Evolutionary conservation across 1,139 yeast genomes (phyloP).

Genomic region (Suhomyces coccinellae): DNA sequence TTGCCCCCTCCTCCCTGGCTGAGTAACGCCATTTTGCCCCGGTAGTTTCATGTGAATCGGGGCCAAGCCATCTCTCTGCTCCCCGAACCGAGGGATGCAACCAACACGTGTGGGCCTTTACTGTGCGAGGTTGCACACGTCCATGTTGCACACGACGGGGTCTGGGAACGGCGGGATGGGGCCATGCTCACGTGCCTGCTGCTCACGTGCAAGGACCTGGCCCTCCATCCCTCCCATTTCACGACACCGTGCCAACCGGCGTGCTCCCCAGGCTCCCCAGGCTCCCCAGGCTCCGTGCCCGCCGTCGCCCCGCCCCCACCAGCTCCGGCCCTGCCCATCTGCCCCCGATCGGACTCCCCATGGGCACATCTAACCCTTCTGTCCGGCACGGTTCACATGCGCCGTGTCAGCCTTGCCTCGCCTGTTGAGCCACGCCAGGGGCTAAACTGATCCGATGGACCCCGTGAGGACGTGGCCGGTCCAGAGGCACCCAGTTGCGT

Average conservation of each 20-base stretch:
- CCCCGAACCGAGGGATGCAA: constrained; percentile 3
- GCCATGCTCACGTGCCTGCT: not conserved
- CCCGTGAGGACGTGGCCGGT: not conserved
- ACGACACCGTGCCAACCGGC: not conserved
- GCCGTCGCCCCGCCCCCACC: too few relatives aligned
- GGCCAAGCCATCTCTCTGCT: constrained; percentile 1
- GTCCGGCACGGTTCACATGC: constrained; percentile 1
- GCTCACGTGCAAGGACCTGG: not conserved
- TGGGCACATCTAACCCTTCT: constrained; percentile 1
- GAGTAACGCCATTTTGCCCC: constrained; percentile 1
- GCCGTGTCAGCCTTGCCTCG: not conserved
- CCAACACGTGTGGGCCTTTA: not conserved
- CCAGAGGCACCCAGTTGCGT: not conserved
- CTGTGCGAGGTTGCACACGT: not conserved
- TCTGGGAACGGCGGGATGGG: not conserved
- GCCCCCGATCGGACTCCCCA: not conserved
- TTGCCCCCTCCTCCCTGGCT: not conserved
- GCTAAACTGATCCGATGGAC: not conserved
- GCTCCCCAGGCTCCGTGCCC: not conserved
- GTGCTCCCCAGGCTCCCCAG: not conserved
- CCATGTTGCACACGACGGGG: constrained; percentile 1
- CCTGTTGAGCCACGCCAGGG: not conserved
- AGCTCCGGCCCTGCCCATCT: not conserved
- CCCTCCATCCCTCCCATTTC: not conserved
- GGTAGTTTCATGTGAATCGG: constrained; percentile 1